phyloP scores from a whole-genome alignment of 2,329 filamentous ascomycete genomes.

The Epichloe festucae region DNA sequence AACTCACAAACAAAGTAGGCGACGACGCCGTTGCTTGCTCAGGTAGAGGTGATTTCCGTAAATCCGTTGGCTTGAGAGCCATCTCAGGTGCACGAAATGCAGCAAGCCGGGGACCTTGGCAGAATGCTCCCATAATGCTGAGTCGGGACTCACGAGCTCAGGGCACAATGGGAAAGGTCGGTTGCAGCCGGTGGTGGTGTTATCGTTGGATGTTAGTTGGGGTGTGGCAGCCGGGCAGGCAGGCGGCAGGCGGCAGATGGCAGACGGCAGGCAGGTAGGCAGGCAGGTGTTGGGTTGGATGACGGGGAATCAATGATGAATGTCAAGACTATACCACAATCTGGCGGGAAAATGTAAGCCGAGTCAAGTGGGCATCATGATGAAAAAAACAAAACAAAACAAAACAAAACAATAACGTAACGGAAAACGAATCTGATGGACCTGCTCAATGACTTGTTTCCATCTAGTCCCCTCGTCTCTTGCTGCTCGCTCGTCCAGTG shows the following conservation, averaged over 20 bases:
- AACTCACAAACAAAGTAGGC: constrained; percentile 6
- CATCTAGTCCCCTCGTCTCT: neutral
- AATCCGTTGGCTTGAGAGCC: neutral
- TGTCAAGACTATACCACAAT: neutral
- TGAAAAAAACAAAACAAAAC: neutral
- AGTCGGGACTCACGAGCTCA: neutral
- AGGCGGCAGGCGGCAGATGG: no score
- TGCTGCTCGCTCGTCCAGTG: neutral
- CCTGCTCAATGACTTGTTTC: neutral
- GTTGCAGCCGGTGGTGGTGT: neutral
- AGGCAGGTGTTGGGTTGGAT: no score
- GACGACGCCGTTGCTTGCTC: neutral
- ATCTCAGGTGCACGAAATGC: constrained; percentile 2
- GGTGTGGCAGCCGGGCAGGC: neutral
- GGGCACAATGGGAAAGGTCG: neutral
- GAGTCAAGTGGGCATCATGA: neutral
- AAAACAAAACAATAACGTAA: neutral
- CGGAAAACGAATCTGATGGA: neutral
- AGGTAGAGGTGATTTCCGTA: neutral
- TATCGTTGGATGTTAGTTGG: neutral
- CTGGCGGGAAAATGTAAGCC: neutral
- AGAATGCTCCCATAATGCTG: constrained; percentile 5
- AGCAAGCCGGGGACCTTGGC: neutral
- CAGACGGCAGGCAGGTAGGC: no score
- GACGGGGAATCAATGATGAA: no score